phyloP scores from a whole-genome alignment of 768 basidiomycete genomes.

The Royoungia palumana region DNA sequence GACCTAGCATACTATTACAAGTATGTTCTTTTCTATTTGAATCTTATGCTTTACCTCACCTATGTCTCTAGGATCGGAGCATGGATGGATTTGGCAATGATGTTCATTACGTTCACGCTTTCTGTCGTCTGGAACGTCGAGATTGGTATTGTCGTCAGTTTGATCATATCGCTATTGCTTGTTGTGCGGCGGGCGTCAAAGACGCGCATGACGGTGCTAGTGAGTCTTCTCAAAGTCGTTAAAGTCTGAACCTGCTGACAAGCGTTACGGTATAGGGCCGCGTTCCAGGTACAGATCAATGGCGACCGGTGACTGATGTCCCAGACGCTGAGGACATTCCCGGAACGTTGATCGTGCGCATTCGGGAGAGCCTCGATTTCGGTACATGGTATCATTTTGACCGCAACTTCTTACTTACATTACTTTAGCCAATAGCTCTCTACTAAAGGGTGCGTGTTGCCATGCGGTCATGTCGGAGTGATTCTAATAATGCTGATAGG shows the following conservation, averaged over 20 bases:
- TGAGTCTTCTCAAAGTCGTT: slow-evolving; percentile 25
- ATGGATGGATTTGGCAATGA: slow-evolving; percentile 86
- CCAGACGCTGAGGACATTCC: slow-evolving; percentile 78
- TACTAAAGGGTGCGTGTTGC: slow-evolving; percentile 64
- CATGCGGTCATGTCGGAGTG: neutral
- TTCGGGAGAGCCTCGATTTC: slow-evolving; percentile 90
- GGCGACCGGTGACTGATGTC: slow-evolving; percentile 88
- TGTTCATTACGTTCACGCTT: slow-evolving; percentile 83
- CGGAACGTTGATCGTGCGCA: slow-evolving; percentile 83
- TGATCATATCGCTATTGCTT: slow-evolving; percentile 83
- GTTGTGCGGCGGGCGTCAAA: slow-evolving; percentile 89
- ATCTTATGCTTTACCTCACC: neutral
- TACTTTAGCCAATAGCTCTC: slow-evolving; percentile 82
- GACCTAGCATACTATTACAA: slow-evolving; percentile 83
- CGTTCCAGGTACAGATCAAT: slow-evolving; percentile 82
- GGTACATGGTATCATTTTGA: slow-evolving; percentile 42
- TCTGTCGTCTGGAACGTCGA: slow-evolving; percentile 91
- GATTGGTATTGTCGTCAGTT: slow-evolving; percentile 84
- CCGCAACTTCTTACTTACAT: neutral
- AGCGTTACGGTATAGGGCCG: slow-evolving; percentile 54
- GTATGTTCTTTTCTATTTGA: slow-evolving; percentile 37
- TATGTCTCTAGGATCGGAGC: slow-evolving; percentile 60
- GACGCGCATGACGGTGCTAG: slow-evolving; percentile 87
- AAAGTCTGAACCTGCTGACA: neutral
- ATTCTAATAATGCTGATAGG: slow-evolving; percentile 39